Evolutionary conservation across 805 yeast genomes (phyloP).

Genomic region (Pichia eremophila): DNA sequence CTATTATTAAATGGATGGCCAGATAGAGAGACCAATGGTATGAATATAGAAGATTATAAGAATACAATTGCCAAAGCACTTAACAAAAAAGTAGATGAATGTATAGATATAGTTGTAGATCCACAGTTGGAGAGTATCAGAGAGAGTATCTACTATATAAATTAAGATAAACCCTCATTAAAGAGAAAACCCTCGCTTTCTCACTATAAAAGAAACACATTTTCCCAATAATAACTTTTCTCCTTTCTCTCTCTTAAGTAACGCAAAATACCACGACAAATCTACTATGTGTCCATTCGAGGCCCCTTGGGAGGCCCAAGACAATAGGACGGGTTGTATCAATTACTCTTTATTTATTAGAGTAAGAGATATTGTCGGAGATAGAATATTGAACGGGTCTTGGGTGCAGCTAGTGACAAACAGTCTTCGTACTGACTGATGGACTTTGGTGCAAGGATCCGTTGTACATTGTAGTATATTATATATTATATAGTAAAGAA

Average conservation of each 20-base stretch:
- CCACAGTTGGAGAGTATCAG: too few species aligned
- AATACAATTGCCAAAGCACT: neutral
- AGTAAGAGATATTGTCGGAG: neutral
- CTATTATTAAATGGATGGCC: neutral
- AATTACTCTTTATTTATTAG: too few species aligned
- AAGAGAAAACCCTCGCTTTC: too few species aligned
- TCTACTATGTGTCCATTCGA: neutral
- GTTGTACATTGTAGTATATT: neutral
- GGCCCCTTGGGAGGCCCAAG: neutral
- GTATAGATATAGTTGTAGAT: neutral
- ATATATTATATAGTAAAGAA: too few species aligned
- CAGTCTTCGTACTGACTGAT: neutral
- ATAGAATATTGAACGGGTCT: neutral
- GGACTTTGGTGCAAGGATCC: neutral
- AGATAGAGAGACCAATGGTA: neutral
- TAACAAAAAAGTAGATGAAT: neutral
- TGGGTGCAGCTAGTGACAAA: neutral
- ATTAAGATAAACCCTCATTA: too few species aligned
- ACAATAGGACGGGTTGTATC: neutral
- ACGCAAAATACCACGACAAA: neutral
- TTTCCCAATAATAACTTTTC: too few species aligned
- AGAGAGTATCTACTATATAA: too few species aligned
- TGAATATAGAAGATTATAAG: neutral
- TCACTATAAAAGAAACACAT: too few species aligned
- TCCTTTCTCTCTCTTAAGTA: neutral